Conservation (phyloP, 192 early-diverging fungal genomes). For the Paraglomus brasilianum region DNA sequence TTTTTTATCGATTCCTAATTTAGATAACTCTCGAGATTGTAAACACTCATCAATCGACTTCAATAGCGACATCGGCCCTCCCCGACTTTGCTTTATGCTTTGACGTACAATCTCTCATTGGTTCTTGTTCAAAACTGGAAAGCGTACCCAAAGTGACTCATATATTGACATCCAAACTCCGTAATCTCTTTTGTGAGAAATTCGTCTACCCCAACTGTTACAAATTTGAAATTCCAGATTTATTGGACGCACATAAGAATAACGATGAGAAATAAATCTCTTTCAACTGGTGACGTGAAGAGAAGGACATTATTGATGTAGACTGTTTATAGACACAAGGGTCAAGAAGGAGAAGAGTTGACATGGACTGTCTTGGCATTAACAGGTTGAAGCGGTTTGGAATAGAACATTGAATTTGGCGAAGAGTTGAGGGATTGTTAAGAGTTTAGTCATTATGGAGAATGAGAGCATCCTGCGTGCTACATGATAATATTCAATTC, state of each 20-base stretch:
- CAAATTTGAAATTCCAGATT: constrained; percentile 60
- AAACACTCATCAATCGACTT: constrained; percentile 43
- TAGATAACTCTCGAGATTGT: constrained; percentile 47
- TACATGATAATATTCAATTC: too few species aligned
- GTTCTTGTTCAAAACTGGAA: constrained; percentile 95
- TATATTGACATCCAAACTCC: constrained; percentile 72
- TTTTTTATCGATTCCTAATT: constrained; percentile 29
- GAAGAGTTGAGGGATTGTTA: too few species aligned
- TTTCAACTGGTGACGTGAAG: too few species aligned
- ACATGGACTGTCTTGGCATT: too few species aligned
- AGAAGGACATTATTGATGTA: too few species aligned
- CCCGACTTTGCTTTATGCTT: constrained; percentile 83
- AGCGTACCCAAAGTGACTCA: constrained; percentile 91
- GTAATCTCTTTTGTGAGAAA: constrained; percentile 66
- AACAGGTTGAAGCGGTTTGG: too few species aligned
- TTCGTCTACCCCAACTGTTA: constrained; percentile 76
- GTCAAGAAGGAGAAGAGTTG: too few species aligned
- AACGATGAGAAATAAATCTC: too few species aligned
- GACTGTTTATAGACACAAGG: too few species aligned
- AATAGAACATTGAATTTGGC: too few species aligned
- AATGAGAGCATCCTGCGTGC: too few species aligned
- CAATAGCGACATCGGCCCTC: constrained; percentile 53
- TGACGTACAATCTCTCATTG: constrained; percentile 85
- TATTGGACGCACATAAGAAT: constrained; percentile 40
- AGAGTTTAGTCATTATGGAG: too few species aligned